Evolutionary conservation across 805 yeast genomes (phyloP).

Genomic region (Metschnikowia corniflorae): DNA sequence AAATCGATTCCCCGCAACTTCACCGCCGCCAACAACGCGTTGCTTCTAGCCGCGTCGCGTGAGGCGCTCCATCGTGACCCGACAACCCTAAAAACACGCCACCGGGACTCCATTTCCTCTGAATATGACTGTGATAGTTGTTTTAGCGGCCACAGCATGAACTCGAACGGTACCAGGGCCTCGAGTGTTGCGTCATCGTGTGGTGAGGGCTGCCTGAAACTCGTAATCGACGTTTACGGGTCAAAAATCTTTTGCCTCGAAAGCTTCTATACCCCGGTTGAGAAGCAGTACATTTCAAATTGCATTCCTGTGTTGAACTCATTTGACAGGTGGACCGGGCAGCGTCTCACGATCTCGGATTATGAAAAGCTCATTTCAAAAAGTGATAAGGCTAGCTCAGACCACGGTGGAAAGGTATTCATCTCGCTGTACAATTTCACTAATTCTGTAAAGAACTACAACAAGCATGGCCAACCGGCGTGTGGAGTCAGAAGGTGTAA

Average conservation of each 20-base stretch:
- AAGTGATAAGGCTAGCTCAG: constrained; percentile 8
- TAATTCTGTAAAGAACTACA: constrained; percentile 7
- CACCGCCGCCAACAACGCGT: constrained; percentile 12
- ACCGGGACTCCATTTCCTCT: constrained; percentile 3
- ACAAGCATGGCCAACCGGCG: neutral
- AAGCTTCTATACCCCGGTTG: constrained; percentile 21
- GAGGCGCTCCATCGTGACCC: constrained; percentile 8
- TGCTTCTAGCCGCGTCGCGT: constrained; percentile 11
- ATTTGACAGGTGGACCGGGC: constrained; percentile 34
- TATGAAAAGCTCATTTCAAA: constrained; percentile 10
- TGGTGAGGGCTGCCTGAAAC: constrained; percentile 1
- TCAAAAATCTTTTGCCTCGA: constrained; percentile 14
- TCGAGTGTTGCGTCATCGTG: constrained; percentile 2
- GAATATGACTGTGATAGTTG: constrained; percentile 9
- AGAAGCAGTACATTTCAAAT: constrained; percentile 35
- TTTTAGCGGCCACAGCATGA: constrained; percentile 3
- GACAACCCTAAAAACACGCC: constrained; percentile 4
- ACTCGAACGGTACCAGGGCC: constrained; percentile 3
- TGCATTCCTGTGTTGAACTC: constrained; percentile 39
- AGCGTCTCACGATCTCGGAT: constrained; percentile 14
- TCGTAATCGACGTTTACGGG: constrained; percentile 10
- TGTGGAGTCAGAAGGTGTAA: constrained; percentile 8
- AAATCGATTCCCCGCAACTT: constrained; percentile 20
- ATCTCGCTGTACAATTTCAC: constrained; percentile 13
- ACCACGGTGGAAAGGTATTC: constrained; percentile 11